Evolutionary conservation across 441 rosid species (phyloP).

Genomic region (Adansonia gregorii): DNA sequence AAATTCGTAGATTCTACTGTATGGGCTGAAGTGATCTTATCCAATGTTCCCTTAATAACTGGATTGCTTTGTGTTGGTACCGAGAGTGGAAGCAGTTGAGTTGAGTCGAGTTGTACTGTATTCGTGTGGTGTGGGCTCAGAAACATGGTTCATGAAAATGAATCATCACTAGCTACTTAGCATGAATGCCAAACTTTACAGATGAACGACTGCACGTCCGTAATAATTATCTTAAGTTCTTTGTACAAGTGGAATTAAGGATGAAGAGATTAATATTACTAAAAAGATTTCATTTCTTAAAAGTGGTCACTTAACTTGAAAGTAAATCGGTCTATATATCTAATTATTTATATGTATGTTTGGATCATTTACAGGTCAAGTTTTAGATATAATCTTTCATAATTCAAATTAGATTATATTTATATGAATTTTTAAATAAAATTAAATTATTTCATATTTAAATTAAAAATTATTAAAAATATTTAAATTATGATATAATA

Average conservation of each 20-base stretch:
- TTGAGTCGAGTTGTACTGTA: slow-evolving; percentile 1
- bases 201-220: neutral
- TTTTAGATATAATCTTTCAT: too few species aligned
- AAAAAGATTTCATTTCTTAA: neutral
- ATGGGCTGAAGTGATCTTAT: too few species aligned
- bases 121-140: slow-evolving; percentile 13
- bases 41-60: neutral
- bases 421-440: too few species aligned
- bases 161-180: slow-evolving; percentile 16
- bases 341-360: too few species aligned
- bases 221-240: neutral
- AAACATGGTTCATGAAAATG: neutral
- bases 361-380: too few species aligned
- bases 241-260: neutral
- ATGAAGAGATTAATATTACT: neutral
- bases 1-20: too few species aligned
- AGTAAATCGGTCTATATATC: neutral
- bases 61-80: neutral
- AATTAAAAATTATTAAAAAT: too few species aligned
- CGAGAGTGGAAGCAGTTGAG: slow-evolving; percentile 15
- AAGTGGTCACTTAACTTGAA: neutral
- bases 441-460: too few species aligned
- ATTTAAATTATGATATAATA: too few species aligned
- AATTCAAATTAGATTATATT: too few species aligned
- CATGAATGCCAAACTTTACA: neutral